Percentiles rank a stretch among this genome's conserved stretches.
These are phyloP conservation scores for Solanum commersonii DNA, from an alignment of 257 asterid genomes.

Conservation along the genomic window DNA sequence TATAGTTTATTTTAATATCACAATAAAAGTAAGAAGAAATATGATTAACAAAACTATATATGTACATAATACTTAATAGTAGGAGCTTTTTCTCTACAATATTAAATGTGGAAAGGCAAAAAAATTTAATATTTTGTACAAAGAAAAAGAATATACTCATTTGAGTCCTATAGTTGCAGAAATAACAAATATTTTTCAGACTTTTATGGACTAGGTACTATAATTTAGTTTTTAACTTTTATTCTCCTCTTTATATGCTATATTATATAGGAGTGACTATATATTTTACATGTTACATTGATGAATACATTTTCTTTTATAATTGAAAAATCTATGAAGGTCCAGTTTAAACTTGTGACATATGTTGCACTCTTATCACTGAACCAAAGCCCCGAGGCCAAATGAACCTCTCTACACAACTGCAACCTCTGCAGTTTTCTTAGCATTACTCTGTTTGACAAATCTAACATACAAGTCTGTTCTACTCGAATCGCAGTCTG, in stretches of 20 bases:
- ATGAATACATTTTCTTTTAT: too few relatives aligned
- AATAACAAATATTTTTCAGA: background rate
- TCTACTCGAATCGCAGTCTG: slow-evolving; percentile 46
- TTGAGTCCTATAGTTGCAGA: background rate
- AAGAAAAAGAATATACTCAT: background rate
- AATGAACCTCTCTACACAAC: slow-evolving; percentile 31
- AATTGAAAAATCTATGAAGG: too few relatives aligned
- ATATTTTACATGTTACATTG: background rate
- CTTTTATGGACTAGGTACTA: background rate
- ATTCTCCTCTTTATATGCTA: background rate
- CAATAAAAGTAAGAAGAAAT: background rate
- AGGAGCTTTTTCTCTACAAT: background rate
- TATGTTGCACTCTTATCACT: background rate
- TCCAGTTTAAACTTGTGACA: background rate
- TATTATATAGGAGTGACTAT: background rate
- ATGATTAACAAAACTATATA: too few relatives aligned
- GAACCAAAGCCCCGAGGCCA: background rate
- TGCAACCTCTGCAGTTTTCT: slow-evolving; percentile 31
- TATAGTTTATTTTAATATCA: background rate
- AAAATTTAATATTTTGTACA: background rate
- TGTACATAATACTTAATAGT: background rate
- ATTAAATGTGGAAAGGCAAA: background rate
- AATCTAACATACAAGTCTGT: slow-evolving; percentile 66
- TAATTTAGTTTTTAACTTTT: background rate
- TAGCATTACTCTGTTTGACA: slow-evolving; percentile 24